Evolutionary conservation across 345 rosid species (phyloP).

Genomic region (Bruguiera gymnorhiza): DNA sequence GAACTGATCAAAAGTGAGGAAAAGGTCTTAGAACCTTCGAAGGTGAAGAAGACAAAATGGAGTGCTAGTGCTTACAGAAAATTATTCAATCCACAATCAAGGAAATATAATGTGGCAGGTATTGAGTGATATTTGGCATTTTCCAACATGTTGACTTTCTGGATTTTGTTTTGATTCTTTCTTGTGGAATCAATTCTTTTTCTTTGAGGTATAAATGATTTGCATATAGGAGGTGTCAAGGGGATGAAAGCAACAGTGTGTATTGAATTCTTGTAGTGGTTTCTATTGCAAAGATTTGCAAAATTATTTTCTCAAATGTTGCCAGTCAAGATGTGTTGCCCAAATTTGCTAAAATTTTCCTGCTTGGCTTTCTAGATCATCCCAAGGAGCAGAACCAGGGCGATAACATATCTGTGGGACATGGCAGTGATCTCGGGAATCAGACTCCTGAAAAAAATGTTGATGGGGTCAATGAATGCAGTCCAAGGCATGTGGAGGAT

Average conservation of each 20-base stretch:
- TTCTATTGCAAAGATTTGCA: neutral
- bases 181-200: neutral
- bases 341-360: neutral
- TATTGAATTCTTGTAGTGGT: neutral
- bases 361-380: conserved; percentile 25
- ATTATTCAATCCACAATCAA: conserved; percentile 30
- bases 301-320: neutral
- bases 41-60: conserved; percentile 19
- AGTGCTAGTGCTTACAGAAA: conserved; percentile 46
- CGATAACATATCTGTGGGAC: conserved; percentile 9
- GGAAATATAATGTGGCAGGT: conserved; percentile 26
- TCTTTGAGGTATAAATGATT: neutral
- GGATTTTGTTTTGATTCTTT: neutral
- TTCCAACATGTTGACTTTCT: neutral
- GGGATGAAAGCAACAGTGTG: conserved; percentile 8
- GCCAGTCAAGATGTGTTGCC: neutral
- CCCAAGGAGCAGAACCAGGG: conserved; percentile 13
- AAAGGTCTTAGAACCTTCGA: conserved; percentile 3
- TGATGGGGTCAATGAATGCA: conserved; percentile 1
- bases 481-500: conserved; percentile 11
- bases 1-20: conserved; percentile 21
- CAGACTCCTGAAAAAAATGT: conserved; percentile 11
- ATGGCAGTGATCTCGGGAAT: conserved; percentile 2
- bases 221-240: neutral
- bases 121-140: neutral